Evolutionary conservation across 345 rosid species (phyloP), one percentile per base, ranked within the genome.

Genomic region (Toxicodendron radicans): DNA sequence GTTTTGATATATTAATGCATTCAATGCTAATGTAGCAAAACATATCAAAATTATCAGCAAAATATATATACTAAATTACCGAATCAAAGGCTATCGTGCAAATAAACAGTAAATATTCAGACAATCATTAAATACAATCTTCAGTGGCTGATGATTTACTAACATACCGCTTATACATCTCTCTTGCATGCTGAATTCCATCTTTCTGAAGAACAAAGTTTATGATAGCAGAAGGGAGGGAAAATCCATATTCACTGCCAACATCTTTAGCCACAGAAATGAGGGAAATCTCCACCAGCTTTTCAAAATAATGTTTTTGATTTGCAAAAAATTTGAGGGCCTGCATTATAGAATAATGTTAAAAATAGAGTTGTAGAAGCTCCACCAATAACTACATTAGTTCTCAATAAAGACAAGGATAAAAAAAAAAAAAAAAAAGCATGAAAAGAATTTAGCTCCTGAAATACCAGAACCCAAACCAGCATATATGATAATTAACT

Each of bases 201-300:
- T 90, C 88, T 68, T 86, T 88, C 76, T 87, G 87, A 20, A 91
- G 83, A 78, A 86, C 83, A 81, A 82, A 84, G 82, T 85, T 86
- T 27, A 90, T 79, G 23, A 95, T 41, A 1, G 84, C 79, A 45
- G 90, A 87, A 66, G 94, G 79, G 18, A 93, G 90, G 58, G 89
- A 91, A 82, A 93, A 91, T n/a, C 85, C 88, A 72, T 71, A 41
- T 24, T 89, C 89, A 58, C 84, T 72, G 51, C 91, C 89, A 46
- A 89, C 89, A 74, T 81, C 54, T 85, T 88, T 91, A 79, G 83
- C 79, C 51, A 90, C 79, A 0, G 87, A 78, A 75, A 76, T 68
- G 43, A 91, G 70, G 38, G 99, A 82, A 74, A 88, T 79, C 81
- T 93, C 94, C 20, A 90, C 83, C 76, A 95, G 85, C 90, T 90